Evolutionary conservation across 2,329 filamentous ascomycete genomes (phyloP).

Genomic region (Didymella sp.): DNA sequence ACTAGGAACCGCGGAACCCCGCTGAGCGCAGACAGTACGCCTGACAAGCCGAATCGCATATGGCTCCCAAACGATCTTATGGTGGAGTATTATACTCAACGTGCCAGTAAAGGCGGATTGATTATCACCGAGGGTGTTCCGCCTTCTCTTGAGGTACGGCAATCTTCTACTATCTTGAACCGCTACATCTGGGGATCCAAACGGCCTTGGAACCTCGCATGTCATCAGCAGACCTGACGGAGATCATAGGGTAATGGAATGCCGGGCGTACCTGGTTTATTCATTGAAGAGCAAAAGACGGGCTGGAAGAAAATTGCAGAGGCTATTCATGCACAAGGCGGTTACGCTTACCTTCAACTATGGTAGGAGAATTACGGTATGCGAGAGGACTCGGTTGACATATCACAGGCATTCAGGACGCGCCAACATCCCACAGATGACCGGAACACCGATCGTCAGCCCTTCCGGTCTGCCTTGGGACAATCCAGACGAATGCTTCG

Average conservation of each 20-base stretch:
- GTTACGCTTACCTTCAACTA: constrained; percentile 53
- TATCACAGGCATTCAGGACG: constrained; percentile 52
- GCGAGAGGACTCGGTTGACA: neutral
- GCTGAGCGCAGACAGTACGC: constrained; percentile 47
- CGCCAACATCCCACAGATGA: constrained; percentile 50
- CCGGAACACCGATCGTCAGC: constrained; percentile 48
- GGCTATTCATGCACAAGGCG: constrained; percentile 57
- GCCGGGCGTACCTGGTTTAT: constrained; percentile 39
- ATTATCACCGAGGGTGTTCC: constrained; percentile 64
- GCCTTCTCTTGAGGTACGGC: constrained; percentile 54
- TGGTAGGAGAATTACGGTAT: constrained; percentile 29
- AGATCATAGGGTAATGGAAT: constrained; percentile 43
- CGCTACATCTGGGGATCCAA: neutral
- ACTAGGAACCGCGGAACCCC: constrained; percentile 55
- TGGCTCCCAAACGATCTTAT: constrained; percentile 55
- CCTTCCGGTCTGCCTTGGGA: constrained; percentile 57
- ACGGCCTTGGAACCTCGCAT: neutral
- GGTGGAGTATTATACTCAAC: constrained; percentile 60
- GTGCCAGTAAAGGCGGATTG: constrained; percentile 60
- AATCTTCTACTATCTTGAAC: too few species aligned
- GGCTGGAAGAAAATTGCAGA: constrained; percentile 59
- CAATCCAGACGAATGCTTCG: constrained; percentile 49
- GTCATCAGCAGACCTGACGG: neutral
- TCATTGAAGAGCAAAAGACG: constrained; percentile 47
- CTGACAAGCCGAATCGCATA: constrained; percentile 55